Evolutionary conservation across 2,329 filamentous ascomycete genomes (phyloP).

Genomic region (Penicillium psychrosexuale): DNA sequence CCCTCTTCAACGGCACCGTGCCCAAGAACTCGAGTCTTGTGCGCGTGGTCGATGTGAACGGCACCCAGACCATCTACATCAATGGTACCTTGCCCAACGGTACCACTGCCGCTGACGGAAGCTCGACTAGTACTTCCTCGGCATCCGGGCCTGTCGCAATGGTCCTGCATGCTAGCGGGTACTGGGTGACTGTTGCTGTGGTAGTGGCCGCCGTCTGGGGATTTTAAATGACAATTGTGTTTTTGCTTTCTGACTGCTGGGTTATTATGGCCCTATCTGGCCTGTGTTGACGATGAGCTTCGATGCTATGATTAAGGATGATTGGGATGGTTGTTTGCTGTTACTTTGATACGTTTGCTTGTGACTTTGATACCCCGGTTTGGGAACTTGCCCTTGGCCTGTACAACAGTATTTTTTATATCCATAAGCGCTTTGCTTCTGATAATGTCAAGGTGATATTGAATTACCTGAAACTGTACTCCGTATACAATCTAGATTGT

Average conservation of each 20-base stretch:
- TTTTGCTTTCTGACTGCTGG: not conserved
- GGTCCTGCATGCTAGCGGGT: constrained; percentile 36
- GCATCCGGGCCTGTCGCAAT: constrained; percentile 19
- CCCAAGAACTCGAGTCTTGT: constrained; percentile 40
- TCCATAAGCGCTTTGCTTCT: not conserved
- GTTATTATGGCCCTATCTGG: not conserved
- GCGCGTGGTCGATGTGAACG: constrained; percentile 42
- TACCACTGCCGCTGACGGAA: constrained; percentile 39
- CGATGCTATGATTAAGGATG: constrained; percentile 1
- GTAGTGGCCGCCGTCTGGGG: constrained; percentile 35
- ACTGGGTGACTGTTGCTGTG: constrained; percentile 42
- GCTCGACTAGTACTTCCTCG: constrained; percentile 17
- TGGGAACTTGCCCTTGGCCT: constrained; percentile 1
- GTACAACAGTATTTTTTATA: constrained; percentile 2
- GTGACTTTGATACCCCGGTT: constrained; percentile 1
- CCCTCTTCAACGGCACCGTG: constrained; percentile 42
- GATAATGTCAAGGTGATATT: not conserved
- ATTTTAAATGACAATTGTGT: constrained; percentile 15
- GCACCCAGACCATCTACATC: constrained; percentile 45
- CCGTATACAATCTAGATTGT: not conserved
- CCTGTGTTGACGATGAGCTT: not conserved
- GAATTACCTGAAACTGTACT: not conserved
- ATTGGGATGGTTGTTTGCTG: constrained; percentile 1
- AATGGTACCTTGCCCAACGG: constrained; percentile 49
- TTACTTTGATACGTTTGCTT: constrained; percentile 2